A percentile compares a stretch with the other conserved stretches of the same genome.
Conservation (phyloP, 306 rosid species). For the Malus sieversii region DNA sequence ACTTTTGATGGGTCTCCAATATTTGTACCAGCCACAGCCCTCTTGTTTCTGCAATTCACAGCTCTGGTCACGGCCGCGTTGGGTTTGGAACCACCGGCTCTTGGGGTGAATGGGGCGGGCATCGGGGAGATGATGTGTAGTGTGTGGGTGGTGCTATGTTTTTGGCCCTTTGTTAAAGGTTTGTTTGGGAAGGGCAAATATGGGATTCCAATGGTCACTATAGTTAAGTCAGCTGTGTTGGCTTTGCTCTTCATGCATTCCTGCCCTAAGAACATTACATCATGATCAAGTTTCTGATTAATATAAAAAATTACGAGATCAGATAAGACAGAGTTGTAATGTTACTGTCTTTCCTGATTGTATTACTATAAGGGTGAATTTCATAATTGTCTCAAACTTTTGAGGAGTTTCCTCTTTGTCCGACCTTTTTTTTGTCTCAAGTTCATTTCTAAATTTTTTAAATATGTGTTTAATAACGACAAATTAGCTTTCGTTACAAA, state of each 20-base stretch:
- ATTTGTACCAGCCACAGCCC: slow-evolving; percentile 24
- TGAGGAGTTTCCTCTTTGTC: no score
- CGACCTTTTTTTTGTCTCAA: no score
- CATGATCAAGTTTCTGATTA: neutral
- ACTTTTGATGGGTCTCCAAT: slow-evolving; percentile 30
- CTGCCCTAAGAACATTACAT: neutral
- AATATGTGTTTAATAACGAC: no score
- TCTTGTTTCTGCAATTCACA: slow-evolving; percentile 18
- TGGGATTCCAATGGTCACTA: slow-evolving; percentile 24
- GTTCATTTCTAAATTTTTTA: no score
- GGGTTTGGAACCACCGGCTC: neutral
- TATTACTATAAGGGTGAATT: no score
- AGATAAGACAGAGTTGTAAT: no score
- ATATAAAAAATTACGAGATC: no score
- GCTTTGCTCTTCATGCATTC: slow-evolving; percentile 1
- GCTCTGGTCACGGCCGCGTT: slow-evolving; percentile 7
- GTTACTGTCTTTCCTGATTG: no score
- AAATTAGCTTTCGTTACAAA: no score
- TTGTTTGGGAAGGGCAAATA: slow-evolving; percentile 25
- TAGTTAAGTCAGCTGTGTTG: slow-evolving; percentile 11
- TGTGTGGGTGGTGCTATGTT: slow-evolving; percentile 25
- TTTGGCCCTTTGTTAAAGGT: slow-evolving; percentile 31
- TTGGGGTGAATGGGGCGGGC: neutral
- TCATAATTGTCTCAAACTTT: no score
- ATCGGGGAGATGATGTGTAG: slow-evolving; percentile 20